phyloP scores from a whole-genome alignment of 495 filamentous ascomycete species.

The Talaromyces liani region DNA sequence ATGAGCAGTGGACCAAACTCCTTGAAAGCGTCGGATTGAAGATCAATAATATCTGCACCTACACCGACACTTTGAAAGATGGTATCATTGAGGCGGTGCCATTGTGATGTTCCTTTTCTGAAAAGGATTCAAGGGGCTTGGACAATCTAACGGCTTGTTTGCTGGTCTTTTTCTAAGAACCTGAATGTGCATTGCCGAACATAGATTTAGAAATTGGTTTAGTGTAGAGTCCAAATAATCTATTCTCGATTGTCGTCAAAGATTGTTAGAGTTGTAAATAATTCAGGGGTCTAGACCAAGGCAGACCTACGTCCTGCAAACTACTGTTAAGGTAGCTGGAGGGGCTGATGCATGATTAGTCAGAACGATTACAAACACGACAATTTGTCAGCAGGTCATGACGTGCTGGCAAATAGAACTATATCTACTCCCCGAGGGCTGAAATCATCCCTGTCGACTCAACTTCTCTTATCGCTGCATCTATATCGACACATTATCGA shows the following conservation, averaged over 20 bases:
- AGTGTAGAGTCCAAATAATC: too few relatives aligned
- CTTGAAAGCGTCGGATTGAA: slow-evolving; percentile 32
- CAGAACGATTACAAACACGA: background rate
- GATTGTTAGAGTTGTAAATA: too few relatives aligned
- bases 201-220: too few relatives aligned
- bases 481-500: background rate
- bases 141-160: too few relatives aligned
- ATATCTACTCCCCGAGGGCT: background rate
- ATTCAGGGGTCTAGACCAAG: too few relatives aligned
- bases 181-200: too few relatives aligned
- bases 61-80: background rate
- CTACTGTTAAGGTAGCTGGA: too few relatives aligned
- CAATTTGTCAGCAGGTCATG: background rate
- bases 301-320: too few relatives aligned
- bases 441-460: background rate
- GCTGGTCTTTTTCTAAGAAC: too few relatives aligned
- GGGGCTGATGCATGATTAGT: background rate
- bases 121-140: too few relatives aligned
- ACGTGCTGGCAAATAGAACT: background rate
- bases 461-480: background rate
- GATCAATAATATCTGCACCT: slow-evolving; percentile 28
- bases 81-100: background rate
- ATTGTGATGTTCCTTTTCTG: background rate
- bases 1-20: slow-evolving; percentile 32
- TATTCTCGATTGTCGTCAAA: too few relatives aligned